Conservation (phyloP, 2,329 filamentous ascomycete species). For the Microdochium paspali region DNA sequence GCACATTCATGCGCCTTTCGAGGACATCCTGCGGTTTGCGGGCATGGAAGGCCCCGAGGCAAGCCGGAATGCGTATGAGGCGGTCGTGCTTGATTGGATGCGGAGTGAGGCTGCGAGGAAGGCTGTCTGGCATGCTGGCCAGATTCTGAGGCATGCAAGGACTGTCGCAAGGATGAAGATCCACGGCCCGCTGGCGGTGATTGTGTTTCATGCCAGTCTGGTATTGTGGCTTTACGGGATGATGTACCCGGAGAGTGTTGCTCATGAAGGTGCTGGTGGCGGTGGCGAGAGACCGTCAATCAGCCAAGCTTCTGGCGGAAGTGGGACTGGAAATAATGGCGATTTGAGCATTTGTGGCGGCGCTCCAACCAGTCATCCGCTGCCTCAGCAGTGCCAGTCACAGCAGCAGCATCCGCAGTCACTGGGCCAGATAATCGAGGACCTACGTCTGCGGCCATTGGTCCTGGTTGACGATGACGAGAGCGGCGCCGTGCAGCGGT, state of each 20-base stretch:
- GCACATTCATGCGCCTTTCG: conserved; percentile 28
- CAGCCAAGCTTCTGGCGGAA: background rate
- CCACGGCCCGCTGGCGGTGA: conserved; percentile 13
- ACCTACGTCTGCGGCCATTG: background rate
- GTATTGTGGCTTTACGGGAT: conserved; percentile 16
- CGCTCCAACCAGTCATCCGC: background rate
- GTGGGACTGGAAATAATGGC: background rate
- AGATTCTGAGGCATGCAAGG: conserved; percentile 10
- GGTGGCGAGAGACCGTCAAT: background rate
- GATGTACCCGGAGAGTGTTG: conserved; percentile 1
- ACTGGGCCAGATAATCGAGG: background rate
- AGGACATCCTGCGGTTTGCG: conserved; percentile 30
- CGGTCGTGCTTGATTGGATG: conserved; percentile 24
- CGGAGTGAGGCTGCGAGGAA: conserved; percentile 21
- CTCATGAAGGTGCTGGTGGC: conserved; percentile 1
- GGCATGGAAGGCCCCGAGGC: conserved; percentile 30
- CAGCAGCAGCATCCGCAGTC: background rate
- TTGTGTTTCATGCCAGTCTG: conserved; percentile 16
- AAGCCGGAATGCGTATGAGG: conserved; percentile 19
- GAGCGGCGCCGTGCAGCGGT: background rate
- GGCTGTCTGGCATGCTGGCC: conserved; percentile 17
- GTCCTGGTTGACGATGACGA: background rate
- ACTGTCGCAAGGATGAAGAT: conserved; percentile 8
- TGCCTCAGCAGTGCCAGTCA: background rate
- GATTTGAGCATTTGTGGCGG: background rate